Percentiles rank a stretch among this genome's conserved stretches.
These are phyloP conservation scores for Willaertia magna DNA, from an alignment of 208 protist species.

Conservation along the genomic window DNA sequence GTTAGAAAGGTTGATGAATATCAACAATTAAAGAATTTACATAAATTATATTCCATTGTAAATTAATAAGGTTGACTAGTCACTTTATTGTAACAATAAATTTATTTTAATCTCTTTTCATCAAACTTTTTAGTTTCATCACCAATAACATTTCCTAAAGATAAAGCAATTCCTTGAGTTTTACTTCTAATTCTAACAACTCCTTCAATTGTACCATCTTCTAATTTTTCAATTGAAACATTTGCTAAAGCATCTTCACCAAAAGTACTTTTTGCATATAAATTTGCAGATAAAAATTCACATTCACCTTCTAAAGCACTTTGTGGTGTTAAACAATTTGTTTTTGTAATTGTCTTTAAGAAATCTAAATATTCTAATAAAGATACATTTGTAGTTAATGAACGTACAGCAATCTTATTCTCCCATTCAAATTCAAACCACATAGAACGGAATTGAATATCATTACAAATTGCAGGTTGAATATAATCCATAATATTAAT, in stretches of 20 bases:
- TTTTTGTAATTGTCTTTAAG: conserved; percentile 81
- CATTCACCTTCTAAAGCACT: conserved; percentile 55
- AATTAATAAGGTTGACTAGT: too few species aligned
- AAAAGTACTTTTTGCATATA: conserved; percentile 89
- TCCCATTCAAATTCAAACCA: conserved; percentile 98
- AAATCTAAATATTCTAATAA: conserved; percentile 72
- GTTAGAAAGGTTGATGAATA: too few species aligned
- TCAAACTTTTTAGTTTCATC: background rate
- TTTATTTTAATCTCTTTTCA: background rate
- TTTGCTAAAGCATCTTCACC: conserved; percentile 93
- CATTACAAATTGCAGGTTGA: conserved; percentile 58
- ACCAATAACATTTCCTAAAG: conserved; percentile 90
- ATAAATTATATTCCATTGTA: too few species aligned
- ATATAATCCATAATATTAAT: conserved; percentile 99
- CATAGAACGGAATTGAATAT: conserved; percentile 83
- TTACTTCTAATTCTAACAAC: conserved; percentile 89
- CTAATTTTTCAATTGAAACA: conserved; percentile 60
- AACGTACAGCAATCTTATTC: conserved; percentile 87
- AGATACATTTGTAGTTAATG: conserved; percentile 37
- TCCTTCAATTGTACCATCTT: conserved; percentile 68
- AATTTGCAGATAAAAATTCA: conserved; percentile 85
- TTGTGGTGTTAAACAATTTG: conserved; percentile 61
- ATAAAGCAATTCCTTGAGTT: conserved; percentile 91
- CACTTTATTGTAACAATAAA: too few species aligned
- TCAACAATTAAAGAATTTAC: too few species aligned